Evolutionary conservation across 1,284 basidiomycete genomes (phyloP).

Genomic region (Apiotrichum gracile): DNA sequence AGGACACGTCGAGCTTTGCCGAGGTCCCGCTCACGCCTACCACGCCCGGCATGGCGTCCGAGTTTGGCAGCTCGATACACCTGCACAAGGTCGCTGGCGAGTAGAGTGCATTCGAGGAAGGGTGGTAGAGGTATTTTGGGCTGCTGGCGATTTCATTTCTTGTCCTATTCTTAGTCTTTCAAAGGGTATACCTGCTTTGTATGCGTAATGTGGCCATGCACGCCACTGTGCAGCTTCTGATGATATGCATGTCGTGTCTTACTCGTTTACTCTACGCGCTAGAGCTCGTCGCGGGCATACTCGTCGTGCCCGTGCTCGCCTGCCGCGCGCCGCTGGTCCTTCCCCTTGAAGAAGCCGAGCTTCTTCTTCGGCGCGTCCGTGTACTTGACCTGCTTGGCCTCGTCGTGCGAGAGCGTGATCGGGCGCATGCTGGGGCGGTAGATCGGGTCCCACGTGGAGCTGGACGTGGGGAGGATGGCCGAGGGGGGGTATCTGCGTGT

Average conservation of each 20-base stretch:
- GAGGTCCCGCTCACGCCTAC: background rate
- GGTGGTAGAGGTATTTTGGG: too few species aligned
- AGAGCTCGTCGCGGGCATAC: constrained; percentile 6
- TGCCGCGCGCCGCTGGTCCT: constrained; percentile 15
- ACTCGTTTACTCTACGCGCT: background rate
- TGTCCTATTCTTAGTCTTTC: too few species aligned
- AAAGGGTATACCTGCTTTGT: too few species aligned
- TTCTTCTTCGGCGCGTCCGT: constrained; percentile 22
- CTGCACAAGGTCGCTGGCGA: background rate
- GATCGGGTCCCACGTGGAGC: constrained; percentile 39
- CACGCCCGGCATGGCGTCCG: background rate
- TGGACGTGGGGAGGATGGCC: constrained; percentile 20
- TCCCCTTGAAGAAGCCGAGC: constrained; percentile 37
- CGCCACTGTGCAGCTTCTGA: too few species aligned
- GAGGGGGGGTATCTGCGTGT: constrained; percentile 33
- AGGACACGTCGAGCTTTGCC: background rate
- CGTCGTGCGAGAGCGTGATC: constrained; percentile 36
- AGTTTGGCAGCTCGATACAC: background rate
- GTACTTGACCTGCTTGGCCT: constrained; percentile 26
- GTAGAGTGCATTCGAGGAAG: background rate
- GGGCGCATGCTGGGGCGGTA: constrained; percentile 40
- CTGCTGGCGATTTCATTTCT: too few species aligned
- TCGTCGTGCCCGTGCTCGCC: constrained; percentile 6
- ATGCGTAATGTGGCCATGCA: too few species aligned
- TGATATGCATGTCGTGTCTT: too few species aligned